Percentiles rank a stretch among this genome's conserved stretches.
Conservation (phyloP, 1,284 basidiomycete genomes). For the Austroboletus novae-zelandiae region DNA sequence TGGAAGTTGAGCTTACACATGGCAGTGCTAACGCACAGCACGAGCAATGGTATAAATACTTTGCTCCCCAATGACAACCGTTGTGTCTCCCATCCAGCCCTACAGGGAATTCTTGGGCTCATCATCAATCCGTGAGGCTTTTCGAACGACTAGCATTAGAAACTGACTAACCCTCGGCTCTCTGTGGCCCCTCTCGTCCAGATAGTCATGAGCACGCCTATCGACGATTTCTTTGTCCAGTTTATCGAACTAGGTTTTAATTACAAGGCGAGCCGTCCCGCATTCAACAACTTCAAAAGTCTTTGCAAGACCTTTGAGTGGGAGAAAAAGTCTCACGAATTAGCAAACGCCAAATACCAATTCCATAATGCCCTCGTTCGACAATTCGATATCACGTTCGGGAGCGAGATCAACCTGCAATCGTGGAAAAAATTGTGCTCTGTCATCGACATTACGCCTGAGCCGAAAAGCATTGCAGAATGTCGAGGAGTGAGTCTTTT, state of each 20-base stretch:
- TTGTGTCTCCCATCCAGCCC: too few relatives aligned
- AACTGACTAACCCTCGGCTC: too few relatives aligned
- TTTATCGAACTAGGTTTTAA: slow-evolving; percentile 12
- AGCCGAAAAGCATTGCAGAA: slow-evolving; percentile 6
- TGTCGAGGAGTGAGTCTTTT: slow-evolving; percentile 7
- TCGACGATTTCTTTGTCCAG: slow-evolving; percentile 14
- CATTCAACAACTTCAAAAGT: slow-evolving; percentile 11
- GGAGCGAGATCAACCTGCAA: not conserved
- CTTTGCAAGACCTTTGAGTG: not conserved
- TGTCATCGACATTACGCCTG: slow-evolving; percentile 9
- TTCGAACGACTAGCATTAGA: too few relatives aligned
- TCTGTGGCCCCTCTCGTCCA: not conserved
- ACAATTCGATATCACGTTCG: slow-evolving; percentile 12
- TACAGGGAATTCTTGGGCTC: too few relatives aligned
- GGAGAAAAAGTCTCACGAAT: not conserved
- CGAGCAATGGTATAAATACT: too few relatives aligned
- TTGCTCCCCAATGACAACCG: too few relatives aligned
- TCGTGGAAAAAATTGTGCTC: slow-evolving; percentile 16
- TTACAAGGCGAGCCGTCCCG: slow-evolving; percentile 2
- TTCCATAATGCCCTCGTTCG: slow-evolving; percentile 12
- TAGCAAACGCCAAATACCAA: not conserved
- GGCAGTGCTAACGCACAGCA: too few relatives aligned
- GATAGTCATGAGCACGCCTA: slow-evolving; percentile 9
- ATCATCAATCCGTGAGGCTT: too few relatives aligned
- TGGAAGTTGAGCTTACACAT: too few relatives aligned